Evolutionary conservation across 257 asterid species (phyloP).

Genomic region (Misopates orontium): DNA sequence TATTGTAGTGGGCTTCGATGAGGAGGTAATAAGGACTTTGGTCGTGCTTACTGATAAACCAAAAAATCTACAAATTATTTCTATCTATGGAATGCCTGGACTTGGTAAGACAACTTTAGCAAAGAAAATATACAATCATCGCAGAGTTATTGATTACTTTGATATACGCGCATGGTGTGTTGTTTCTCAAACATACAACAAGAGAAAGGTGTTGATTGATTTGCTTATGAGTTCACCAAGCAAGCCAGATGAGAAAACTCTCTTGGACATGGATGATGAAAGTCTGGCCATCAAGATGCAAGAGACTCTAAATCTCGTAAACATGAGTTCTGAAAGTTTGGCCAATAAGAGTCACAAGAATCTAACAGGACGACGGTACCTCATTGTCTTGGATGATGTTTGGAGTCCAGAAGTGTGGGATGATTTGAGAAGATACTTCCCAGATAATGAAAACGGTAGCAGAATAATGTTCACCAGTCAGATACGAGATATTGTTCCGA

Average conservation of each 20-base stretch:
- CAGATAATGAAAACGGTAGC: constrained; percentile 30
- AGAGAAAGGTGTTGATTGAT: constrained; percentile 18
- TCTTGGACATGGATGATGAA: constrained; percentile 12
- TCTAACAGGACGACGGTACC: constrained; percentile 28
- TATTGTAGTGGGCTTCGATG: constrained; percentile 5
- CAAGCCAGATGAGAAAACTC: not conserved
- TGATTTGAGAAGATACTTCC: not conserved
- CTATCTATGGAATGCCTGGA: constrained; percentile 32
- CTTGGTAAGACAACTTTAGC: constrained; percentile 38
- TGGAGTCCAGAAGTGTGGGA: constrained; percentile 30
- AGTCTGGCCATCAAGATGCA: constrained; percentile 15
- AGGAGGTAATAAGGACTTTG: not conserved
- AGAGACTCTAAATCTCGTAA: constrained; percentile 11
- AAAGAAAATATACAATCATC: constrained; percentile 21
- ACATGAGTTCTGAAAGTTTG: not conserved
- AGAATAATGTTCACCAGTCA: constrained; percentile 31
- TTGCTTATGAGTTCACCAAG: constrained; percentile 9
- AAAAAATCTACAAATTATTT: not conserved
- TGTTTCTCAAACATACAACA: constrained; percentile 24
- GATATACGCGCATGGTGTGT: constrained; percentile 18
- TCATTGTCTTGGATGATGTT: constrained; percentile 33
- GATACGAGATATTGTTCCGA: not conserved
- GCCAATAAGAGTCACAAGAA: constrained; percentile 18
- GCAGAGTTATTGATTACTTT: constrained; percentile 16
- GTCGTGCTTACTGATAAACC: not conserved